Base-by-base conservation (phyloP, 176 grass and related monocot species). In the Ampelocalamus luodianensis region DNA sequence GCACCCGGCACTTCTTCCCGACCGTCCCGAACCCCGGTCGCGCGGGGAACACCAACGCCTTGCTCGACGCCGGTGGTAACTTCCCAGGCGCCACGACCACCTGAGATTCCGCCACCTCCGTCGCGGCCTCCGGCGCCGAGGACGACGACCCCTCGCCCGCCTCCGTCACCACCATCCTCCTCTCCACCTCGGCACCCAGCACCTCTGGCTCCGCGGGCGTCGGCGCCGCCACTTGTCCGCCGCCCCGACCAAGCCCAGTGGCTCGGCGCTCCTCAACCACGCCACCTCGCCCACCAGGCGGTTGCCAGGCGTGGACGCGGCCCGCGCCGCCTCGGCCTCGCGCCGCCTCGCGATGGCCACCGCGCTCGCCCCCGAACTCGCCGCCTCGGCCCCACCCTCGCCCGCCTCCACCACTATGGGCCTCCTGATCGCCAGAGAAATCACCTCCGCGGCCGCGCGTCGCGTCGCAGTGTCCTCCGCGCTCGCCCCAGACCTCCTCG, bases 31-130 rank as follows among this genome's bases (percentile, higher is more conserved):
- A 85, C 14, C 82, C 88, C 0, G 90, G 93, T 16, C 90, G 58
- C 18, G 23, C 7, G 3, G 90, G 88, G 65, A 74, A 85, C 15
- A n/a, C 55, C 12, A 92, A 10, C 1, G 68, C 77, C 78, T 81
- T 88, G 73, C 59, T 95, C 17, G 90, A 92, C 45, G 6, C 44
- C 1, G 92, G 92, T 10, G 84, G 84, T 13, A 39, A 42, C 20
- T 0, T 46, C 22, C 8, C 10, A 0, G 40, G 16, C 7, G 3
- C 27, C 8, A 10, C n/a, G 0, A n/a, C 37, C 1, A 27, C 86
- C 54, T 54, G 20, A 9, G 20, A 13, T 32, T 20, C 61, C 38
- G 49, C 55, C 1, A 4, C 23, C 2, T 16, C 0, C 0, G 16
- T 15, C 39, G 54, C 51, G 6, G 39, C 10, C 0, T 40, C 23